Percentiles rank a stretch among this genome's conserved stretches.
Conservation (phyloP, 306 rosid species). For the Crataegus laevigata region DNA sequence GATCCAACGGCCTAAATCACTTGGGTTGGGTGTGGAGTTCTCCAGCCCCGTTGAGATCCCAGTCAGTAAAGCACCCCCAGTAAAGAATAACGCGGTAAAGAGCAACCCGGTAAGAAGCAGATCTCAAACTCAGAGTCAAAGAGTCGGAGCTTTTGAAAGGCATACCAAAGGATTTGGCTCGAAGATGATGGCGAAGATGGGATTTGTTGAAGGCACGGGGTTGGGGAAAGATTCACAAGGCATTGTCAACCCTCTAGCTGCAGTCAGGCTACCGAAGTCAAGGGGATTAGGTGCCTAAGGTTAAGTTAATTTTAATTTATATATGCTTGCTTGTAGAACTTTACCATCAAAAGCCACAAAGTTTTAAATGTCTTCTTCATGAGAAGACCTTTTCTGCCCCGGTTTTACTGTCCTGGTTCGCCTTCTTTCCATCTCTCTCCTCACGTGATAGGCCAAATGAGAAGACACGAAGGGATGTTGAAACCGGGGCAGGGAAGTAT, state of each 20-base stretch:
- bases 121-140: background rate
- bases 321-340: no score
- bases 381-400: no score
- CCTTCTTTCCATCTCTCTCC: background rate
- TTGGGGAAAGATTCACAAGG: slow-evolving; percentile 79
- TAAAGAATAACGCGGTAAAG: background rate
- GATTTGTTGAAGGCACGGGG: slow-evolving; percentile 80
- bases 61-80: background rate
- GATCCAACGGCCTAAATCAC: slow-evolving; percentile 77
- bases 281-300: slow-evolving; percentile 75
- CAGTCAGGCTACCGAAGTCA: slow-evolving; percentile 63
- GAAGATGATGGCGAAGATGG: slow-evolving; percentile 95
- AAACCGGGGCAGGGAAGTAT: no score
- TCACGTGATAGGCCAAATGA: no score
- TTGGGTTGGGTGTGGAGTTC: slow-evolving; percentile 84
- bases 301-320: background rate
- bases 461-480: no score
- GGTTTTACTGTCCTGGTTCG: no score
- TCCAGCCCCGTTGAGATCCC: slow-evolving; percentile 21
- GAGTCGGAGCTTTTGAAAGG: slow-evolving; percentile 65
- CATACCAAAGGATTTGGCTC: slow-evolving; percentile 92
- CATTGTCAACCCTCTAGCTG: slow-evolving; percentile 57
- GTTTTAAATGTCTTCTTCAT: background rate
- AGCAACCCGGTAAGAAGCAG: no score
- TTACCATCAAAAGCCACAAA: background rate